These are phyloP conservation scores for Trypanosomatidae sp. DNA, from an alignment of 208 protist genomes.

Conservation along the genomic window DNA sequence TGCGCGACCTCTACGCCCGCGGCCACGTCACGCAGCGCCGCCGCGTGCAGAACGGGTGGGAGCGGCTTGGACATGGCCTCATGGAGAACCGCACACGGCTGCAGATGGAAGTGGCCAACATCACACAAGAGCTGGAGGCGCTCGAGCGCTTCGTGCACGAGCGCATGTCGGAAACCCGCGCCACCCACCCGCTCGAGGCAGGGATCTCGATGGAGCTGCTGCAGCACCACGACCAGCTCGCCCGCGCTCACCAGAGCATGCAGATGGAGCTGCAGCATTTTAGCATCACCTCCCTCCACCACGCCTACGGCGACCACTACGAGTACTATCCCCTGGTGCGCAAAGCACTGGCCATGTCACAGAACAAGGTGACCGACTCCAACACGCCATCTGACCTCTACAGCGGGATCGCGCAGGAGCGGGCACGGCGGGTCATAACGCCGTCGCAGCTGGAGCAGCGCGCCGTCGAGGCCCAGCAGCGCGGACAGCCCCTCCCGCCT, in stretches of 20 bases:
- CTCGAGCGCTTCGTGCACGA: conserved; percentile 27
- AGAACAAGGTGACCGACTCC: conserved; percentile 16
- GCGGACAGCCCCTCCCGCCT: neutral
- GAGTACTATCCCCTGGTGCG: conserved; percentile 66
- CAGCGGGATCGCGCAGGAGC: neutral
- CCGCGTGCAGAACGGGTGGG: conserved; percentile 58
- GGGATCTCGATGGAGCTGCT: conserved; percentile 44
- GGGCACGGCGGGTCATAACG: conserved; percentile 7
- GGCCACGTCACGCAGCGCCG: conserved; percentile 39
- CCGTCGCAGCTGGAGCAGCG: conserved; percentile 7
- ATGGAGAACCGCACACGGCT: conserved; percentile 28
- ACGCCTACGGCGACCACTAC: conserved; percentile 63
- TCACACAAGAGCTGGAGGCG: conserved; percentile 20
- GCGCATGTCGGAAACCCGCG: conserved; percentile 29
- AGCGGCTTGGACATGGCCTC: conserved; percentile 45
- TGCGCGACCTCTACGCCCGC: conserved; percentile 29
- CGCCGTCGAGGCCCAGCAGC: neutral
- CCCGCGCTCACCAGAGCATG: conserved; percentile 6
- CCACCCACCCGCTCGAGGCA: conserved; percentile 34
- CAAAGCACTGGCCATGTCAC: conserved; percentile 6
- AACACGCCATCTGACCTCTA: conserved; percentile 4
- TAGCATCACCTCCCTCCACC: conserved; percentile 31
- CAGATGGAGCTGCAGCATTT: conserved; percentile 34
- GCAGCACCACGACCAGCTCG: conserved; percentile 25
- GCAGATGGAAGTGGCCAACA: conserved; percentile 23